Base-by-base conservation (phyloP, 1,284 basidiomycete species). In the Leccinum insigne region DNA sequence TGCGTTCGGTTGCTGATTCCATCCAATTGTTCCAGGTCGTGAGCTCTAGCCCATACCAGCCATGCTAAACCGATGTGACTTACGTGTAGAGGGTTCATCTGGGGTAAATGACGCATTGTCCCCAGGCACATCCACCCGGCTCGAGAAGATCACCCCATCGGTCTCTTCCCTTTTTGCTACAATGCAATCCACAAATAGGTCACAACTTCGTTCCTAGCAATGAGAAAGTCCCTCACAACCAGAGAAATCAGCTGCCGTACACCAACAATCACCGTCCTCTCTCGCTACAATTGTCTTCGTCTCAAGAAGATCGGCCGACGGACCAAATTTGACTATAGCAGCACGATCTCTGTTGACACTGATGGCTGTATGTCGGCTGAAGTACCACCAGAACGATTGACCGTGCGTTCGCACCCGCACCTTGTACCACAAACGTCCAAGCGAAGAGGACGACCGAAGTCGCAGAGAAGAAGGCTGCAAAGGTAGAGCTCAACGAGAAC, bases 401-500 rank as follows among this genome's bases (percentile, higher is more conserved):
- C n/a, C 32, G 49, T 4, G 11, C 14, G 7, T 60, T 8, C 14
- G 6, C 21, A 71, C 70, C 61, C 10, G 59, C 70, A 40, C 70
- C 57, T 38, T 52, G 71, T 2, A 8, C 71, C 49, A 63, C 67
- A 14, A 52, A 2, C 2, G 54, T 57, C 59, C 70, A 70, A 3
- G 32, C n/a, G 49, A 63, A 42, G 18, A 71, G 38, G 42, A 62
- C 14, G 29, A 57, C 32, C 6, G 13, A 60, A 3, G 16, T 38
- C 29, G 38, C 10, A 47, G 64, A 29, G 5, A 69, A 58, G n/a
- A 62, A 5, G 1, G 9, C 58, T 23, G 62, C 32, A 44, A 61
- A 18, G 13, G 40, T 14, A 38, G 47, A 38, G 13, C 9, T 2
- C 59, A 40, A 62, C 3, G 38, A 40, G 52, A 62, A 18, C 29